Evolutionary conservation across 1,284 basidiomycete species (phyloP).

Genomic region (Neonothopanus nambi): DNA sequence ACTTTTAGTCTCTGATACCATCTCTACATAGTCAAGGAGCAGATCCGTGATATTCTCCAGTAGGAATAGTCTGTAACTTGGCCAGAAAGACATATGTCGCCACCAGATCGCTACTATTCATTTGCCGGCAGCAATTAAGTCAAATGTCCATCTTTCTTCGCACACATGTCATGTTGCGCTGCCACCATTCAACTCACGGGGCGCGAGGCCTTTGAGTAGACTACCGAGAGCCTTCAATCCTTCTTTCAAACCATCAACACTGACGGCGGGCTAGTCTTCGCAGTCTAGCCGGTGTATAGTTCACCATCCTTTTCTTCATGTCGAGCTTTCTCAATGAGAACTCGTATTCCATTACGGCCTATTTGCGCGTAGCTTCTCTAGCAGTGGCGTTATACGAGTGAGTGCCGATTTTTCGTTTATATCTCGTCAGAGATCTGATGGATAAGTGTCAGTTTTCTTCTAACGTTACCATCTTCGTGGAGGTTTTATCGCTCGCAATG

Average conservation of each 20-base stretch:
- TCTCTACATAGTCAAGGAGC: not conserved
- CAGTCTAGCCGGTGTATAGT: not conserved
- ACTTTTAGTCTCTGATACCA: too few species aligned
- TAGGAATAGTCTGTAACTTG: not conserved
- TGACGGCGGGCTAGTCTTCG: not conserved
- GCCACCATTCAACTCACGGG: not conserved
- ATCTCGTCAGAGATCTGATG: slow-evolving; percentile 2
- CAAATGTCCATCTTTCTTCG: slow-evolving; percentile 1
- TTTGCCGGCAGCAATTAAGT: not conserved
- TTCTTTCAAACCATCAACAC: not conserved
- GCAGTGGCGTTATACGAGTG: slow-evolving; percentile 46
- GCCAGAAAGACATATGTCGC: too few species aligned
- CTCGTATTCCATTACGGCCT: slow-evolving; percentile 33
- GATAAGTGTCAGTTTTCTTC: slow-evolving; percentile 35
- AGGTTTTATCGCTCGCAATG: slow-evolving; percentile 41
- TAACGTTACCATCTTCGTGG: slow-evolving; percentile 41
- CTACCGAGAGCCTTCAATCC: slow-evolving; percentile 1
- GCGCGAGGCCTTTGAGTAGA: not conserved
- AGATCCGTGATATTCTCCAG: not conserved
- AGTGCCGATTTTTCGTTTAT: slow-evolving; percentile 12
- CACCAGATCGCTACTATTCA: too few species aligned
- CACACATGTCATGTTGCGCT: slow-evolving; percentile 31
- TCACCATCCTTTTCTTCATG: not conserved
- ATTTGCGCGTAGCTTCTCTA: slow-evolving; percentile 44
- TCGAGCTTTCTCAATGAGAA: slow-evolving; percentile 2